These are phyloP conservation scores for Backusella tarrabulga DNA, from an alignment of 192 early-diverging fungal genomes.

Conservation along the genomic window DNA sequence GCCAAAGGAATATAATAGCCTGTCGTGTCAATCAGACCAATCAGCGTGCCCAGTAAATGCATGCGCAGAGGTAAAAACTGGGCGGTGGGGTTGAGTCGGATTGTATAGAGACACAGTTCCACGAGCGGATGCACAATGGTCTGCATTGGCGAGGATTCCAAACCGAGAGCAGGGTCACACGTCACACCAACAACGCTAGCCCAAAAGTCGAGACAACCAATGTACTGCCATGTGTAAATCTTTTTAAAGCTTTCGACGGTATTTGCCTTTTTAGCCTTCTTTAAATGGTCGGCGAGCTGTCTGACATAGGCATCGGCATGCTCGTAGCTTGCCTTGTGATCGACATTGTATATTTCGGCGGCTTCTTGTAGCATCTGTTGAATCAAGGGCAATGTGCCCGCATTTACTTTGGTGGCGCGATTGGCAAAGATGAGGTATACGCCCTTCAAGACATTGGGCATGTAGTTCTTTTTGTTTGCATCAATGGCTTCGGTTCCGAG, in stretches of 20 bases:
- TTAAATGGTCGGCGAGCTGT: constrained; percentile 85
- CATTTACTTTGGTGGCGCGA: constrained; percentile 65
- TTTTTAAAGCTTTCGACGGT: constrained; percentile 82
- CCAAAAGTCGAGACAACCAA: constrained; percentile 90
- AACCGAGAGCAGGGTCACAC: constrained; percentile 40
- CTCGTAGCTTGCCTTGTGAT: constrained; percentile 79
- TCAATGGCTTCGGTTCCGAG: constrained; percentile 26
- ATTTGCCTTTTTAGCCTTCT: constrained; percentile 78
- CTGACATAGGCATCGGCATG: constrained; percentile 88
- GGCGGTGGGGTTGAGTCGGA: constrained; percentile 78
- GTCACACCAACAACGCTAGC: constrained; percentile 73
- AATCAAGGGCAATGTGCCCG: constrained; percentile 70
- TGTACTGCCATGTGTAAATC: constrained; percentile 96
- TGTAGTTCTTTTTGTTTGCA: constrained; percentile 8
- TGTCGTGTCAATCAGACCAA: constrained; percentile 71
- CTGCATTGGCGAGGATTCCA: constrained; percentile 49
- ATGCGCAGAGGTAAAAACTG: constrained; percentile 92
- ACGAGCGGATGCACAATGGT: constrained; percentile 79
- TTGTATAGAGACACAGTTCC: constrained; percentile 65
- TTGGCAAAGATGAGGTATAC: constrained; percentile 80
- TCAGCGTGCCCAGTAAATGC: constrained; percentile 73
- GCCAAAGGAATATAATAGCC: constrained; percentile 83
- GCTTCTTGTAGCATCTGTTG: constrained; percentile 89
- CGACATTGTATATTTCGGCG: constrained; percentile 79
- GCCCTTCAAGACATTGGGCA: constrained; percentile 60